Percentiles rank a stretch among this genome's conserved stretches.
These are phyloP conservation scores for Leucogyrophana mollusca DNA, from an alignment of 768 basidiomycete species.

Conservation along the genomic window DNA sequence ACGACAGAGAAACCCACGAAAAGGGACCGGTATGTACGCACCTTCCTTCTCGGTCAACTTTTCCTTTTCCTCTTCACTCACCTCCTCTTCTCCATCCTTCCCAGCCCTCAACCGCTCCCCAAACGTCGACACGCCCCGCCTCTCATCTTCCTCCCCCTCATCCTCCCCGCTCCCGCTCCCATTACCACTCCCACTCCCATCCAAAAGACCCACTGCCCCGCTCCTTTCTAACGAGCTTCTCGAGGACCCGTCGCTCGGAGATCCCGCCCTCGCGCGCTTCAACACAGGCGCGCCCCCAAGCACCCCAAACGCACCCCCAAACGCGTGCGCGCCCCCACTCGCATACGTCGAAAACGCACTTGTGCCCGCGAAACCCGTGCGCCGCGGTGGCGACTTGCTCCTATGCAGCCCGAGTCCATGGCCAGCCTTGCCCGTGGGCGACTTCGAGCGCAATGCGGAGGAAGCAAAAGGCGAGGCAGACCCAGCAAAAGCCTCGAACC, in stretches of 20 bases:
- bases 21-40: too few relatives aligned
- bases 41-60: conserved; percentile 69
- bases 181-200: conserved; percentile 41
- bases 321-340: conserved; percentile 45
- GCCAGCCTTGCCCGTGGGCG: conserved; percentile 38
- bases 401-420: conserved; percentile 21
- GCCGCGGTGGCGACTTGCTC: conserved; percentile 58
- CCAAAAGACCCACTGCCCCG: conserved; percentile 28
- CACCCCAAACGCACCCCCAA: conserved; percentile 27
- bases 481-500: conserved; percentile 58
- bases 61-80: conserved; percentile 43
- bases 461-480: conserved; percentile 51
- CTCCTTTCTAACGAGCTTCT: conserved; percentile 45
- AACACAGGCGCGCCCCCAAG: conserved; percentile 41
- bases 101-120: conserved; percentile 66
- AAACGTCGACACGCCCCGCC: conserved; percentile 42
- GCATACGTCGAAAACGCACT: conserved; percentile 66
- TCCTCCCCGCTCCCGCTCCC: conserved; percentile 37
- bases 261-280: conserved; percentile 55
- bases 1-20: too few relatives aligned
- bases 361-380: conserved; percentile 35
- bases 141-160: conserved; percentile 29
- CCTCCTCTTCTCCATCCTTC: conserved; percentile 57
- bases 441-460: conserved; percentile 43
- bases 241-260: conserved; percentile 43